Evolutionary conservation across 1,284 basidiomycete genomes (phyloP).

Genomic region (Leccinum pachyderme): DNA sequence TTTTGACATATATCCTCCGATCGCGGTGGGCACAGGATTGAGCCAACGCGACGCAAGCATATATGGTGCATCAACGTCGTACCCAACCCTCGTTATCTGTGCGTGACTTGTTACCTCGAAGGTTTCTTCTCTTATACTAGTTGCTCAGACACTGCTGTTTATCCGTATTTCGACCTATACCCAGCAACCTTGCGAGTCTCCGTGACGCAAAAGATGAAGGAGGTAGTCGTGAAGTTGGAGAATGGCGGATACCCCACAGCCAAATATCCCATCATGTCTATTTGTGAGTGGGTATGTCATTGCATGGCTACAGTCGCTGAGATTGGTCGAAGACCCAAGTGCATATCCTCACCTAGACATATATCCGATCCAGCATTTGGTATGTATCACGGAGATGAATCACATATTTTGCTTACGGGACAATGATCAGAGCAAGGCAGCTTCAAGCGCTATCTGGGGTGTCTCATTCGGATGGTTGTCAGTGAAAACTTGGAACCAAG

Average conservation of each 20-base stretch:
- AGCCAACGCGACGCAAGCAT: not conserved
- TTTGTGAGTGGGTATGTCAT: constrained; percentile 31
- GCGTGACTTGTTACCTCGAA: constrained; percentile 4
- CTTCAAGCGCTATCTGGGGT: constrained; percentile 10
- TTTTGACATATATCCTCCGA: constrained; percentile 44
- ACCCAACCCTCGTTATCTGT: constrained; percentile 28
- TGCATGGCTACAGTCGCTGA: constrained; percentile 8
- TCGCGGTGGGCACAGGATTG: not conserved
- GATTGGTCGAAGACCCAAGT: constrained; percentile 32
- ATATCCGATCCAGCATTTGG: constrained; percentile 35
- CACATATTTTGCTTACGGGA: constrained; percentile 4
- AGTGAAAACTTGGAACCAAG: constrained; percentile 21
- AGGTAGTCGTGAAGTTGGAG: constrained; percentile 3
- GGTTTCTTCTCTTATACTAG: not conserved
- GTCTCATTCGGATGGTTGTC: constrained; percentile 23
- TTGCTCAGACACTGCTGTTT: constrained; percentile 26
- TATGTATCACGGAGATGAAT: constrained; percentile 5
- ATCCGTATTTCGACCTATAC: constrained; percentile 33
- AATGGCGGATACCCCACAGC: constrained; percentile 5
- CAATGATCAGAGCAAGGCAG: constrained; percentile 9
- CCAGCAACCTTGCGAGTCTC: constrained; percentile 16
- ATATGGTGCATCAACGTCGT: constrained; percentile 1
- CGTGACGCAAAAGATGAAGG: not conserved
- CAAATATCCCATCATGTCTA: constrained; percentile 35
- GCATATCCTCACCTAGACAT: constrained; percentile 48